These are phyloP conservation scores for Backusella luteola DNA, from an alignment of 192 early-diverging fungal genomes.

Conservation along the genomic window DNA sequence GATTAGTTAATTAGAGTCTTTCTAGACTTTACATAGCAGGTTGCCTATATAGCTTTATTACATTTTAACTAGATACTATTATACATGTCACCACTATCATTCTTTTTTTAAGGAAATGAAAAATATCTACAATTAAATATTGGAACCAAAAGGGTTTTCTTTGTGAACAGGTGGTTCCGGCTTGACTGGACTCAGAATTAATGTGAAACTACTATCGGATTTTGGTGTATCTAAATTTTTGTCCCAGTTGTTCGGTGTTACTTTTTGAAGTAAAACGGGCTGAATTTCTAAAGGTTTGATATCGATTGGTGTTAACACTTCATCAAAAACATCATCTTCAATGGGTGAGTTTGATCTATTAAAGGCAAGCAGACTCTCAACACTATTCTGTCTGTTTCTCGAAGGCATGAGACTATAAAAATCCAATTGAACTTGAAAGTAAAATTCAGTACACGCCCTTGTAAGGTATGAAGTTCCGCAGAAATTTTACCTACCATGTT, in stretches of 20 bases:
- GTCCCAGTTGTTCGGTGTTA: not conserved
- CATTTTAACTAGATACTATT: too few relatives aligned
- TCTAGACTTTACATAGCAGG: too few relatives aligned
- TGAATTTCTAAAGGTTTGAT: not conserved
- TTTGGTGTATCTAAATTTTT: not conserved
- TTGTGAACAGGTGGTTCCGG: not conserved
- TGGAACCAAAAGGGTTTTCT: not conserved
- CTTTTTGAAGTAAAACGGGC: not conserved
- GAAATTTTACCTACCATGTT: not conserved
- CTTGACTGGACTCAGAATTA: not conserved
- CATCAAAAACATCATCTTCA: not conserved
- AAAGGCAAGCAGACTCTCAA: not conserved
- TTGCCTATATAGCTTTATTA: too few relatives aligned
- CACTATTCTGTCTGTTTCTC: not conserved
- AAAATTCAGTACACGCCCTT: not conserved
- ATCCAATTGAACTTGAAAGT: not conserved
- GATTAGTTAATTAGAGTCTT: too few relatives aligned
- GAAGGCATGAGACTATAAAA: not conserved
- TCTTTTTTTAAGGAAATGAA: too few relatives aligned
- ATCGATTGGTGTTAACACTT: not conserved
- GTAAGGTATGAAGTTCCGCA: not conserved
- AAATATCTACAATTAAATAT: too few relatives aligned
- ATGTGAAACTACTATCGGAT: not conserved
- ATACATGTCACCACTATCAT: too few relatives aligned
- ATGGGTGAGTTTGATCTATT: not conserved